Evolutionary conservation across 495 filamentous ascomycete genomes (phyloP).

Genomic region (Xylaria nigripes): DNA sequence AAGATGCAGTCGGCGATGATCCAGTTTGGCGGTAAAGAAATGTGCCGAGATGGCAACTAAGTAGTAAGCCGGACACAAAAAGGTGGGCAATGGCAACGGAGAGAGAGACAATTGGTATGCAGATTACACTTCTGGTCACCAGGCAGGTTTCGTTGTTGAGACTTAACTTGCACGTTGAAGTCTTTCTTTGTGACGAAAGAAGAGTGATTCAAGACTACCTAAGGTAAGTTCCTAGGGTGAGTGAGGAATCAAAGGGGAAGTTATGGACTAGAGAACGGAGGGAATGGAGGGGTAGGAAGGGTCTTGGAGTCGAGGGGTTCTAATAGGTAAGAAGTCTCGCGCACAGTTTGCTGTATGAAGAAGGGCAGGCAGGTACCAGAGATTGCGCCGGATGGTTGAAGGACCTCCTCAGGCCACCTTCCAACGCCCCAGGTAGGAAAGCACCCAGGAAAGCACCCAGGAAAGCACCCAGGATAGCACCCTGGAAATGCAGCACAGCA

Average conservation of each 20-base stretch:
- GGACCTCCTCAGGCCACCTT: neutral
- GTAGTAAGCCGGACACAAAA: neutral
- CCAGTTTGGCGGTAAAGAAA: neutral
- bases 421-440: no score
- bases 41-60: no score
- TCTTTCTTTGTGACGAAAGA: constrained; percentile 7
- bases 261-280: constrained; percentile 1
- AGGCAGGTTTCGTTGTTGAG: neutral
- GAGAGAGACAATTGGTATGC: neutral
- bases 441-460: neutral
- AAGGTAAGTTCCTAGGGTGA: neutral
- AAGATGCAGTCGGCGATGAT: neutral
- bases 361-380: neutral
- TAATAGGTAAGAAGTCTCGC: constrained; percentile 1
- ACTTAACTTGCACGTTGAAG: neutral
- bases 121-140: neutral
- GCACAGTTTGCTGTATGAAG: neutral
- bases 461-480: neutral
- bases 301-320: constrained; percentile 1
- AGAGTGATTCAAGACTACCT: no score
- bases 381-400: neutral
- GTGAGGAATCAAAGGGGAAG: constrained; percentile 7
- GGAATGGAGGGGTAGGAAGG: constrained; percentile 9
- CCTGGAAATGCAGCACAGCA: neutral
- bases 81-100: neutral